Evolutionary conservation across 768 basidiomycete species (phyloP).

Genomic region (Tricholoma hemisulphureum): DNA sequence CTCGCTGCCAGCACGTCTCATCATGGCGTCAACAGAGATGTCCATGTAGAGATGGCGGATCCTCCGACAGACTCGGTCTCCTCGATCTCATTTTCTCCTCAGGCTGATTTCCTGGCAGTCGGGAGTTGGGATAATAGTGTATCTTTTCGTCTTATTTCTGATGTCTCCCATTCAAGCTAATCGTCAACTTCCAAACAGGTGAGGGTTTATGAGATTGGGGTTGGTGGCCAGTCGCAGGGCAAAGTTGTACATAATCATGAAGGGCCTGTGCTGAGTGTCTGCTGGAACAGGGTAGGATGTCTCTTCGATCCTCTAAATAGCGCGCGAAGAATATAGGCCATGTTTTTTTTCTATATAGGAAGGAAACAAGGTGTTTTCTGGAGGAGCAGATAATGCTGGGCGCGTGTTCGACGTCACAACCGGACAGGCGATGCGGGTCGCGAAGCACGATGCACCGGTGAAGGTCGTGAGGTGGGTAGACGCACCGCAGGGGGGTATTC

Average conservation of each 20-base stretch:
- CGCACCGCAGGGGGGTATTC: slow-evolving; percentile 66
- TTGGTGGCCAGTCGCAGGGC: slow-evolving; percentile 75
- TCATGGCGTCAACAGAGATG: background rate
- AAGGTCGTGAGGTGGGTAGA: slow-evolving; percentile 82
- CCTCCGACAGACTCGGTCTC: slow-evolving; percentile 87
- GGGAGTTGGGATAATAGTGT: slow-evolving; percentile 94
- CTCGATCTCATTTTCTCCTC: slow-evolving; percentile 75
- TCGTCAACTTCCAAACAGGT: slow-evolving; percentile 49
- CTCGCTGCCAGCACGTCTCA: background rate
- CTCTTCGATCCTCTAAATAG: background rate
- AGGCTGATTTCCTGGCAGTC: slow-evolving; percentile 84
- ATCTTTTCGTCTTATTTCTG: slow-evolving; percentile 19
- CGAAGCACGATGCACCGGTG: slow-evolving; percentile 87
- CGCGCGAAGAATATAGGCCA: slow-evolving; percentile 2
- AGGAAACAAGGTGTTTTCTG: slow-evolving; percentile 86
- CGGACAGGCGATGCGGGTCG: slow-evolving; percentile 78
- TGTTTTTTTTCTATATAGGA: slow-evolving; percentile 50
- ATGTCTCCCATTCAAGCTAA: slow-evolving; percentile 16
- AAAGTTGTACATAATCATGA: slow-evolving; percentile 91
- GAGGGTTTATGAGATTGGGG: slow-evolving; percentile 86
- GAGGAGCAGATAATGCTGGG: slow-evolving; percentile 91
- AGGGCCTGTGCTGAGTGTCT: slow-evolving; percentile 82
- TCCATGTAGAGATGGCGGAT: slow-evolving; percentile 68
- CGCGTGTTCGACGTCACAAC: slow-evolving; percentile 89
- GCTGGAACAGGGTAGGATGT: slow-evolving; percentile 81